phyloP scores from a whole-genome alignment of 2,329 filamentous ascomycete species.

The Bipolaris oryzae region DNA sequence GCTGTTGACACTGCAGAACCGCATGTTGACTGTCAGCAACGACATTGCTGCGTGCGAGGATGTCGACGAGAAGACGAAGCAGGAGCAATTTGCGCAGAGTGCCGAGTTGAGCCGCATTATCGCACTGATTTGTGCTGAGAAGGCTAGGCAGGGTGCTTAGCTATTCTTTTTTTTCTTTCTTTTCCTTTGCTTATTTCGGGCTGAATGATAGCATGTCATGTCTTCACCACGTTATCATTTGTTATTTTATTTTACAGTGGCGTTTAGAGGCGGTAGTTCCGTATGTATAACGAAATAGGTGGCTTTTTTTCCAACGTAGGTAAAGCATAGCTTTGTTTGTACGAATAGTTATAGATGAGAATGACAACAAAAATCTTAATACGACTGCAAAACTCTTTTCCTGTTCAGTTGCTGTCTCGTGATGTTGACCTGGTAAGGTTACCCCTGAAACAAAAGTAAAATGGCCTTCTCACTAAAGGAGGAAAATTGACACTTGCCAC shows the following conservation, averaged over 20 bases:
- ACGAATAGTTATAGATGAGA: conserved; percentile 7
- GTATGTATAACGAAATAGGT: conserved; percentile 3
- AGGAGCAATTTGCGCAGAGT: conserved; percentile 57
- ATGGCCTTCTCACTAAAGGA: no score
- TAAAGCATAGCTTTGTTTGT: conserved; percentile 1
- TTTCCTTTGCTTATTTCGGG: not conserved
- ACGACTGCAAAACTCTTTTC: not conserved
- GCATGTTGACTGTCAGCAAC: conserved; percentile 56
- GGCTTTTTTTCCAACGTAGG: no score
- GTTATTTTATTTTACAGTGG: not conserved
- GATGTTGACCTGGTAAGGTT: no score
- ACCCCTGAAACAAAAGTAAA: no score
- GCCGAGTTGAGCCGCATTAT: conserved; percentile 58
- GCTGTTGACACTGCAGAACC: conserved; percentile 56
- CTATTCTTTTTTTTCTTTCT: not conserved
- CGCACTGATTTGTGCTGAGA: conserved; percentile 59
- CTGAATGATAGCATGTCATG: not conserved
- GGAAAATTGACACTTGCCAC: no score
- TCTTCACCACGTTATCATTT: not conserved
- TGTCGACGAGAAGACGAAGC: conserved; percentile 55
- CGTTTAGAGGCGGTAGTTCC: no score
- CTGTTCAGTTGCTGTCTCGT: not conserved
- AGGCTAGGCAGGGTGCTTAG: conserved; percentile 55
- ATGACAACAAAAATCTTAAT: not conserved
- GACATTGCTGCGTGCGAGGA: conserved; percentile 54